These are phyloP conservation scores for Phytophthora pluvialis DNA, from an alignment of 352 stramenopile species.

Conservation along the genomic window DNA sequence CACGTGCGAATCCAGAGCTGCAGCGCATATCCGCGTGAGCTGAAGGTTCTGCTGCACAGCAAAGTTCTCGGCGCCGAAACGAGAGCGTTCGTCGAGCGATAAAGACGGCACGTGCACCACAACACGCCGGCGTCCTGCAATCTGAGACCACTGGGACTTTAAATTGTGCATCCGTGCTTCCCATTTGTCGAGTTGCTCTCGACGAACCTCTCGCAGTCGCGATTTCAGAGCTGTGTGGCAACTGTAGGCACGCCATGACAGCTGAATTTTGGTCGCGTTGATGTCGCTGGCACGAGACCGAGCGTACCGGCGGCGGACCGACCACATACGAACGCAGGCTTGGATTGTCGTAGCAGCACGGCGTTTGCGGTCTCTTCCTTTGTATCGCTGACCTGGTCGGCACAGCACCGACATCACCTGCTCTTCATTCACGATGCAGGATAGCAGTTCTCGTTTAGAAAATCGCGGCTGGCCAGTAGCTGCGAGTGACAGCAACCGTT, in stretches of 20 bases:
- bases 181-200: constrained; percentile 50
- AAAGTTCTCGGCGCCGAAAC: constrained; percentile 74
- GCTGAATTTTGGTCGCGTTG: constrained; percentile 69
- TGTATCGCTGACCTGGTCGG: constrained; percentile 79
- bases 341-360: constrained; percentile 78
- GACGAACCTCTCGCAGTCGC: constrained; percentile 44
- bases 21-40: constrained; percentile 72
- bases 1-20: constrained; percentile 73
- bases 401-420: constrained; percentile 74
- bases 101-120: constrained; percentile 87
- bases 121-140: constrained; percentile 57
- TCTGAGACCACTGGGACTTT: constrained; percentile 58
- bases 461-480: constrained; percentile 61
- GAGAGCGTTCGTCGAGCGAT: constrained; percentile 70
- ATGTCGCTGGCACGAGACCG: constrained; percentile 45
- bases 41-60: constrained; percentile 84
- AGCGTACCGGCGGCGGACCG: constrained; percentile 48
- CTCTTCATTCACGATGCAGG: constrained; percentile 89
- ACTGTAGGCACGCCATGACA: constrained; percentile 58
- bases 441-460: constrained; percentile 67
- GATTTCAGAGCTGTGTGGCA: constrained; percentile 50
- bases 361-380: constrained; percentile 70
- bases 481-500: constrained; percentile 76
- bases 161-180: constrained; percentile 54
- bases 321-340: constrained; percentile 71